phyloP scores from a whole-genome alignment of 164 flowering plant species.

The Brasenia schreberi region DNA sequence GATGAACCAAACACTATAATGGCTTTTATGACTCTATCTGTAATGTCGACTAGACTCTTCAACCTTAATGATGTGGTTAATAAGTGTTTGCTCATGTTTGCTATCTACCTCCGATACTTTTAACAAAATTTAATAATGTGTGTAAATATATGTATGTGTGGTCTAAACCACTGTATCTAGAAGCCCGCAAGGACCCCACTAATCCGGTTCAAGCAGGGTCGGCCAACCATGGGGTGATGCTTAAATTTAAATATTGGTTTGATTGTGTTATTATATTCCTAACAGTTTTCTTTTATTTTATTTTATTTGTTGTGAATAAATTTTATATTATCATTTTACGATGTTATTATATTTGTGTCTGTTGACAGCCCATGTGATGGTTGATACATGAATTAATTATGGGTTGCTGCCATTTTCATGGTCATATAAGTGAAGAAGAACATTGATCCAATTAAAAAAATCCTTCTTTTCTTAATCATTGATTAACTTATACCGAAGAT shows the following conservation, averaged over 20 bases:
- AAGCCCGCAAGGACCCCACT: too few species aligned
- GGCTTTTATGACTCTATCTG: not conserved
- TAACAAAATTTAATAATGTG: too few species aligned
- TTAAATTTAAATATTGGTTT: too few species aligned
- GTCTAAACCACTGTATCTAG: too few species aligned
- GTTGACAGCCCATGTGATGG: not conserved
- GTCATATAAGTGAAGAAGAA: not conserved
- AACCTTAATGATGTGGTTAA: not conserved
- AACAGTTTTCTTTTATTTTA: not conserved
- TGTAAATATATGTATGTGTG: too few species aligned
- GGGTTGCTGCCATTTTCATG: not conserved
- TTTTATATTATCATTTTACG: not conserved
- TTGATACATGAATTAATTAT: not conserved
- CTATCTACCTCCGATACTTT: not conserved
- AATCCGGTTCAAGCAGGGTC: too few species aligned
- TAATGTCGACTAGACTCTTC: not conserved
- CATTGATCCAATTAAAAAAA: not conserved
- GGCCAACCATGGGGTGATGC: too few species aligned
- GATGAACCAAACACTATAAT: not conserved
- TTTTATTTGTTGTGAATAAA: too few species aligned
- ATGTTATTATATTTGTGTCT: not conserved
- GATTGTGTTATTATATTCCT: not conserved
- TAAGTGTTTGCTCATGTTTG: not conserved
- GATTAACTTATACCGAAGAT: too few species aligned
- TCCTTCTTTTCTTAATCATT: not conserved